These are phyloP conservation scores for Tetraselmis chui DNA, from an alignment of 139 green algal genomes.

Conservation along the genomic window DNA sequence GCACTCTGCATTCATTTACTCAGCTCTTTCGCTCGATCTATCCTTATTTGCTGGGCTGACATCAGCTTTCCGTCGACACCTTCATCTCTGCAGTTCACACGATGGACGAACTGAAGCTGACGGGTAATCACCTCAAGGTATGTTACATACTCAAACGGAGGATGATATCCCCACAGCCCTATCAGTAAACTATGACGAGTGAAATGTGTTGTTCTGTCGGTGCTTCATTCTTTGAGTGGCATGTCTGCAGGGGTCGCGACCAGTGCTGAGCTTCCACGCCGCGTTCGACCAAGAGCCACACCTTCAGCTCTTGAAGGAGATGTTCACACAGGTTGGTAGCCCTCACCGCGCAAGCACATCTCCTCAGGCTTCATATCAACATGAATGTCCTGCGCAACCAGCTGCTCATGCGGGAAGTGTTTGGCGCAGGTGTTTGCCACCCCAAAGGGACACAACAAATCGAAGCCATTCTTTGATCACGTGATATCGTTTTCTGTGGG, in stretches of 20 bases:
- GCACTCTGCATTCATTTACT: too few relatives aligned
- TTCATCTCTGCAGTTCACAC: slow-evolving; percentile 80
- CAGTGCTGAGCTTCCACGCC: slow-evolving; percentile 67
- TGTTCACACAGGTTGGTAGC: slow-evolving; percentile 63
- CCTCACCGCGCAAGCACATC: too few relatives aligned
- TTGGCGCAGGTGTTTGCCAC: slow-evolving; percentile 69
- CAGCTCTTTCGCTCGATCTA: too few relatives aligned
- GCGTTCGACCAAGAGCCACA: slow-evolving; percentile 87
- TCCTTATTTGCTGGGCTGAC: too few relatives aligned
- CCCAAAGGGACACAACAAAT: slow-evolving; percentile 77
- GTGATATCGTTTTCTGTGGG: slow-evolving; percentile 79
- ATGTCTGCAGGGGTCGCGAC: slow-evolving; percentile 56
- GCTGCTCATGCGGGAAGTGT: too few relatives aligned
- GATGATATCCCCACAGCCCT: too few relatives aligned
- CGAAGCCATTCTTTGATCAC: slow-evolving; percentile 98
- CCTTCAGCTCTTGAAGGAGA: slow-evolving; percentile 84
- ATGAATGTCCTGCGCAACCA: too few relatives aligned
- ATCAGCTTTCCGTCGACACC: too few relatives aligned
- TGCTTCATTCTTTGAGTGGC: too few relatives aligned
- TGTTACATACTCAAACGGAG: too few relatives aligned
- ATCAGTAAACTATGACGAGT: too few relatives aligned
- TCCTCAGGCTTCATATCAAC: neutral
- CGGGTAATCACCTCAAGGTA: slow-evolving; percentile 90
- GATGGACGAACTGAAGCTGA: slow-evolving; percentile 95
- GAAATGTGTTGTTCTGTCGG: too few relatives aligned